Percentiles rank a stretch among this genome's conserved stretches.
phyloP scores from a whole-genome alignment of 2,329 filamentous ascomycete genomes.

The Rhinocladiella similis region DNA sequence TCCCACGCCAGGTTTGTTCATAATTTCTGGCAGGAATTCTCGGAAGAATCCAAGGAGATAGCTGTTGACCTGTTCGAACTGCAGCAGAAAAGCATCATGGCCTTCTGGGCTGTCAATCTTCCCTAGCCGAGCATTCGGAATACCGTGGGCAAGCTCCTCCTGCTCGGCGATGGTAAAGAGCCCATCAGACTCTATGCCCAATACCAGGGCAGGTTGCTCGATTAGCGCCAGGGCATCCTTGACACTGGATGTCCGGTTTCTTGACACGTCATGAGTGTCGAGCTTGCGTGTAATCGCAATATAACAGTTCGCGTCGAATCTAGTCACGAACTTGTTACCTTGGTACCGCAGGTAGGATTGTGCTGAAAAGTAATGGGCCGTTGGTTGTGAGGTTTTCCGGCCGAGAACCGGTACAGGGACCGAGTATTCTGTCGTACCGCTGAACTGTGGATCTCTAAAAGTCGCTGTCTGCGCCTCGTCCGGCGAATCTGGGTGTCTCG shows the following conservation, averaged over 20 bases:
- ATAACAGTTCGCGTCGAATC: conserved; percentile 98
- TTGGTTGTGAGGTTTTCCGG: conserved; percentile 30
- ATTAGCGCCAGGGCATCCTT: conserved; percentile 77
- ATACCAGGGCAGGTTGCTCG: conserved; percentile 82
- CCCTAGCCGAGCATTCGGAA: conserved; percentile 74
- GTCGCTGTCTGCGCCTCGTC: conserved; percentile 34
- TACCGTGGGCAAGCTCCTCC: conserved; percentile 80
- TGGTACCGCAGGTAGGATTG: conserved; percentile 98
- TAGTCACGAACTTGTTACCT: conserved; percentile 91
- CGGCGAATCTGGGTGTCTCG: conserved; percentile 20
- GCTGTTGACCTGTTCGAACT: conserved; percentile 95
- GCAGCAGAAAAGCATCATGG: conserved; percentile 92
- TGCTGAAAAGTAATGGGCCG: conserved; percentile 91
- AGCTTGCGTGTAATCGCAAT: conserved; percentile 98
- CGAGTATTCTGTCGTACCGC: conserved; percentile 60
- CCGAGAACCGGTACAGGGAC: conserved; percentile 37
- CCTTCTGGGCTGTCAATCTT: conserved; percentile 93
- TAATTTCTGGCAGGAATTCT: conserved; percentile 83
- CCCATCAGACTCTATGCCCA: conserved; percentile 94
- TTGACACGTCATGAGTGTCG: conserved; percentile 92
- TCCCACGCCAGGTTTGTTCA: conserved; percentile 59
- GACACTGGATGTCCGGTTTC: conserved; percentile 64
- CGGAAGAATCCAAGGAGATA: conserved; percentile 83
- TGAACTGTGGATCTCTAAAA: conserved; percentile 68
- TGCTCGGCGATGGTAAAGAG: conserved; percentile 98